Evolutionary conservation across 164 flowering plant species (phyloP).

Genomic region (Vitis riparia): DNA sequence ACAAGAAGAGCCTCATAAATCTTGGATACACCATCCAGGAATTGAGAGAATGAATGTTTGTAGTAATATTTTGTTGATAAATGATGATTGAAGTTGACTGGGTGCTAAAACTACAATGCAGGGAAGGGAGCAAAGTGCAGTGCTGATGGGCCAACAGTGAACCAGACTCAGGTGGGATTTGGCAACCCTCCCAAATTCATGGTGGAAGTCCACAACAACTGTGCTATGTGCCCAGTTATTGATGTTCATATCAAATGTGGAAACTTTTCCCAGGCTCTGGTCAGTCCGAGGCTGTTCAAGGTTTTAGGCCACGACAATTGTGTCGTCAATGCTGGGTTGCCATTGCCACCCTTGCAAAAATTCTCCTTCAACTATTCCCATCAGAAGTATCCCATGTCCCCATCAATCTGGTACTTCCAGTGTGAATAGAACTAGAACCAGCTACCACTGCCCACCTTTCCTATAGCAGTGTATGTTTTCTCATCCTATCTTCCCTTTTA

Average conservation of each 20-base stretch:
- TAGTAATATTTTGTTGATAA: not conserved
- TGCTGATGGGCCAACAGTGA: constrained; percentile 30
- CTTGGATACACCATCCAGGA: not conserved
- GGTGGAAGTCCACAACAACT: constrained; percentile 42
- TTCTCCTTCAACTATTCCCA: constrained; percentile 48
- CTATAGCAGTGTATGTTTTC: too few species aligned
- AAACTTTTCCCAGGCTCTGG: constrained; percentile 40
- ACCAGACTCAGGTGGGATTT: constrained; percentile 41
- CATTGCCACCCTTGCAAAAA: constrained; percentile 43
- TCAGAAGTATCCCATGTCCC: constrained; percentile 30
- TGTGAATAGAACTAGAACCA: constrained; percentile 32
- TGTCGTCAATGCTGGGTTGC: constrained; percentile 45
- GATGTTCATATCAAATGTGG: constrained; percentile 49
- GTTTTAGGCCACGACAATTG: constrained; percentile 41
- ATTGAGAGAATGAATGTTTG: not conserved
- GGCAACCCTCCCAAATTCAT: constrained; percentile 34
- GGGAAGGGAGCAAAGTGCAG: constrained; percentile 35
- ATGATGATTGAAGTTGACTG: not conserved
- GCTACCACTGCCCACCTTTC: not conserved
- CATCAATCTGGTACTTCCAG: constrained; percentile 39
- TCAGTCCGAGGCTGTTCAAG: constrained; percentile 40
- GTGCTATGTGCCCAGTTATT: constrained; percentile 57
- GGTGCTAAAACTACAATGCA: constrained; percentile 12
- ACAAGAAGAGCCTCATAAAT: not conserved
- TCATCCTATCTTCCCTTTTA: not conserved